Percentiles rank a stretch among this genome's conserved stretches.
Evolutionary conservation across 2,329 filamentous ascomycete species (phyloP).

Genomic region (Akanthomyces lecanii): DNA sequence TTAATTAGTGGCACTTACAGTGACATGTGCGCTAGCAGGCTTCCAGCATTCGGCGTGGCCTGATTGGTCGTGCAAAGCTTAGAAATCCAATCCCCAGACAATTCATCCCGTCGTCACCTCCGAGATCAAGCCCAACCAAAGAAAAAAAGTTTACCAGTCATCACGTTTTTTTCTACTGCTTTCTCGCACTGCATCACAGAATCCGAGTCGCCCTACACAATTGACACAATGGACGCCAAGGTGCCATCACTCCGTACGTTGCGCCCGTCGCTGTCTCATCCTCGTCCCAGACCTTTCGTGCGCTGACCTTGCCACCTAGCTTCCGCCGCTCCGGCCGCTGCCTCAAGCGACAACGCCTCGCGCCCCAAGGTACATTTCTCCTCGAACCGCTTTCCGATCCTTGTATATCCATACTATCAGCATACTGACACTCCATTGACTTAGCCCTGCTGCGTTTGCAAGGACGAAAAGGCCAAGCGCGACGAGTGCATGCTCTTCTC

Average conservation of each 20-base stretch:
- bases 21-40: neutral
- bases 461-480: conserved; percentile 83
- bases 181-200: neutral
- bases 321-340: conserved; percentile 15
- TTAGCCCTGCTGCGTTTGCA: conserved; percentile 97
- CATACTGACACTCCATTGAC: neutral
- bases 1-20: no score
- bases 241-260: neutral
- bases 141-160: neutral
- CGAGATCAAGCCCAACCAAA: neutral
- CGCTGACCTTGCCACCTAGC: conserved; percentile 12
- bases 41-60: neutral
- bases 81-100: conserved; percentile 12
- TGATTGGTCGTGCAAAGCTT: conserved; percentile 16
- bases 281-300: no score
- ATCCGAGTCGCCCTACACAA: neutral
- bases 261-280: neutral
- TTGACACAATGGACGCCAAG: conserved; percentile 31
- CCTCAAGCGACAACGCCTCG: conserved; percentile 13
- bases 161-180: no score
- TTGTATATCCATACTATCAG: no score
- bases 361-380: conserved; percentile 17
- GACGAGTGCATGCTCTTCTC: conserved; percentile 99
- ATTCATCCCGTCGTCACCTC: conserved; percentile 10
- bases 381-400: neutral